These are phyloP conservation scores for Stagonosporopsis vannaccii DNA, from an alignment of 2,329 filamentous ascomycete species.

Conservation along the genomic window DNA sequence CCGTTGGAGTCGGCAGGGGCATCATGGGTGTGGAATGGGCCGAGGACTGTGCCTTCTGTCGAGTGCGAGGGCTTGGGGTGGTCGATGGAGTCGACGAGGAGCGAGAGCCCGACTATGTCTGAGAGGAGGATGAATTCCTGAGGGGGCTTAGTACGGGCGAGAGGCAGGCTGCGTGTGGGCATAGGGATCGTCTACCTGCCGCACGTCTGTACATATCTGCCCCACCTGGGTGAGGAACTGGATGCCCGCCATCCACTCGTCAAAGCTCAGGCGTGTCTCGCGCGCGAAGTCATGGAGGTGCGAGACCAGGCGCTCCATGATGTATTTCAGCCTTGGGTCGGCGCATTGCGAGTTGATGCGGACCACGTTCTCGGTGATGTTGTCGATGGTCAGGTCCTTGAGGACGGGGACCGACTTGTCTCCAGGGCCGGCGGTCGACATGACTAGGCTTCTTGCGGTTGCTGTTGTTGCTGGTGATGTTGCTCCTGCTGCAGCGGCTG, in stretches of 20 bases:
- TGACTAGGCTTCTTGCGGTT: conserved; percentile 1
- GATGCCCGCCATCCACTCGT: conserved; percentile 80
- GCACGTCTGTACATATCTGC: conserved; percentile 75
- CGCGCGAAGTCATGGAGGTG: conserved; percentile 84
- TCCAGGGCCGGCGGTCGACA: conserved; percentile 4
- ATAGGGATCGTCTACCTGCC: conserved; percentile 62
- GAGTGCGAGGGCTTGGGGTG: conserved; percentile 75
- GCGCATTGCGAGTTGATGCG: conserved; percentile 75
- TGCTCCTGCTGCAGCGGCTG: conserved; percentile 15
- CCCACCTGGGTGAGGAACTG: conserved; percentile 75
- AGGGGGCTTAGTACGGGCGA: too few species aligned
- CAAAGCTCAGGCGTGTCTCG: conserved; percentile 76
- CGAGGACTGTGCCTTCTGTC: conserved; percentile 82
- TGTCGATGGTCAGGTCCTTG: conserved; percentile 78
- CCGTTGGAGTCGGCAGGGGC: conserved; percentile 67
- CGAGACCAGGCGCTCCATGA: conserved; percentile 75
- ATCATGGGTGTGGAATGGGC: conserved; percentile 84
- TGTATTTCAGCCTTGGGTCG: conserved; percentile 71
- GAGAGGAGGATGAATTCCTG: conserved; percentile 84
- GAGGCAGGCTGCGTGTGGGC: not conserved
- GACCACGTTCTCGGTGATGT: conserved; percentile 77
- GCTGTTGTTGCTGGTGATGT: not conserved
- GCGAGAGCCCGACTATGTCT: conserved; percentile 78
- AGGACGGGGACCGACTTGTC: conserved; percentile 56
- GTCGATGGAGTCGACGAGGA: conserved; percentile 83